Evolutionary conservation across 371 early-diverging fungal species (phyloP), one percentile per base, ranked within the genome.

Genomic region (Mortierella sp.): DNA sequence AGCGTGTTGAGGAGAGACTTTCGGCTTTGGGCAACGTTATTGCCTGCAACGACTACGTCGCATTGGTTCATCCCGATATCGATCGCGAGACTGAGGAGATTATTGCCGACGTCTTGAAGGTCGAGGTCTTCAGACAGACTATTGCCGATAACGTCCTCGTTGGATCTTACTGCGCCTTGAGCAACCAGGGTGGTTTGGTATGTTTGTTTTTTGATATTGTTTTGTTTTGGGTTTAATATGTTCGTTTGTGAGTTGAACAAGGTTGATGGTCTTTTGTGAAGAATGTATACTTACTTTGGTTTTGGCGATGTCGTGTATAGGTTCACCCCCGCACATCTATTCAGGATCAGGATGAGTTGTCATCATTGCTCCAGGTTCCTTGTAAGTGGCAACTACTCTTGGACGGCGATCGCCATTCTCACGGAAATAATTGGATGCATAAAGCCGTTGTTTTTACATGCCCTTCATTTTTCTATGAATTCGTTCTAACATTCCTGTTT

Each of bases 1-100:
- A 98, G 90, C 94, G 99, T 76, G 96, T 99, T 16, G 99, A 99
- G 87, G 99, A 99, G 91, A 95, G 99, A 72, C 91, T 99, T 32
- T 99, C 99, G 51, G 99, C 99, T 8, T 91, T 99, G 46, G 99
- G 99, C 78, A 99, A 99, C 89, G 99, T 99, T 43, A 97, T 99
- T 90, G 97, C 99, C 16, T 99, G 99, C 93, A 99, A 99, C 89
- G 99, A 99, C 89, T 97, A 99, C 87, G 98, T 98, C 70, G 99
- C 99, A n/a, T 90, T 99, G 21, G 99, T 99, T 29, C 99, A 99
- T 88, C 99, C 99, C 16, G 99, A 99, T 88, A 93, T 99, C 70
- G 99, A 99, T 88, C 91, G 98, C 75, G 99, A 99, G 88, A 99
- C 99, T 12, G 98, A 99, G 89, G 99, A 99, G 88, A 97, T 98